Evolutionary conservation across 768 basidiomycete species (phyloP).

Genomic region (Boletales sp.): DNA sequence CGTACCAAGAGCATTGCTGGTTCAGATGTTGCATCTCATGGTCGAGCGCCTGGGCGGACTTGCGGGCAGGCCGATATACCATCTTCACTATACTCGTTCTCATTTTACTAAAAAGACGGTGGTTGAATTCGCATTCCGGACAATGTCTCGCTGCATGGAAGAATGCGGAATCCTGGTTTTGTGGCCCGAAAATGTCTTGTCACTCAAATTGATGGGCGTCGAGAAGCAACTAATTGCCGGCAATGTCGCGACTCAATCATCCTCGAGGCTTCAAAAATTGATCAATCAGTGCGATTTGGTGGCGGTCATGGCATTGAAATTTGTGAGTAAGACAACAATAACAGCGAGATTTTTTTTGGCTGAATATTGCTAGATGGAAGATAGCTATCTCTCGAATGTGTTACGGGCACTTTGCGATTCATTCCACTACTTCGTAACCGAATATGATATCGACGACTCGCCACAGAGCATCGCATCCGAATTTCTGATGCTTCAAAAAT

Average conservation of each 20-base stretch:
- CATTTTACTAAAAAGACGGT: slow-evolving; percentile 1
- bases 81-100: slow-evolving; percentile 2
- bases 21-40: background rate
- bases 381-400: too few species aligned
- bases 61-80: background rate
- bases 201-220: background rate
- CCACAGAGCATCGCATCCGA: background rate
- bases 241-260: slow-evolving; percentile 14
- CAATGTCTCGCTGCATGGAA: slow-evolving; percentile 30
- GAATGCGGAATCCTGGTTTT: slow-evolving; percentile 2
- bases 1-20: background rate
- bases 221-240: slow-evolving; percentile 29
- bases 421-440: background rate
- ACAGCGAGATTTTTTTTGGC: too few species aligned
- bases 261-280: slow-evolving; percentile 9
- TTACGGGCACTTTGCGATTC: too few species aligned
- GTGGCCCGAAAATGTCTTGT: background rate
- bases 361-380: too few species aligned
- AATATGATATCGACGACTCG: background rate
- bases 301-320: too few species aligned
- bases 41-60: slow-evolving; percentile 39
- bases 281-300: background rate
- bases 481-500: slow-evolving; percentile 6
- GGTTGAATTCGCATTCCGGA: slow-evolving; percentile 19
- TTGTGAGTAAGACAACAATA: too few species aligned